Evolutionary conservation across 2,329 filamentous ascomycete species (phyloP).

Genomic region (Fusarium vanettenii): DNA sequence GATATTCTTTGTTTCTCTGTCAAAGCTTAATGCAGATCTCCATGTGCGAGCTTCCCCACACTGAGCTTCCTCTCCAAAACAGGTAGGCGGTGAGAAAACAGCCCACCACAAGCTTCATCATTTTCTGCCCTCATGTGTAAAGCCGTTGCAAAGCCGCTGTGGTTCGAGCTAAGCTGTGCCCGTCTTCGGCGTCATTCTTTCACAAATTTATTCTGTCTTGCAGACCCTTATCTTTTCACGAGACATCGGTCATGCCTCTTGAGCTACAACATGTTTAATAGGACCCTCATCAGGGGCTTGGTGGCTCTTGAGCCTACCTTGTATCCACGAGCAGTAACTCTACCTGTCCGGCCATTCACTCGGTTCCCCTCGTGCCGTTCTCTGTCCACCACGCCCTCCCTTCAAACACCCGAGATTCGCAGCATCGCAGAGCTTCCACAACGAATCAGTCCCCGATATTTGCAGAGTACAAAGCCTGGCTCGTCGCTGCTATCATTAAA

Average conservation of each 20-base stretch:
- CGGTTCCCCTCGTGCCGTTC: slow-evolving; percentile 41
- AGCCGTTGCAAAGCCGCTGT: slow-evolving; percentile 22
- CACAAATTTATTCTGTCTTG: slow-evolving; percentile 19
- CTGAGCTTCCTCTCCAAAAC: neutral
- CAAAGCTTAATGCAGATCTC: neutral
- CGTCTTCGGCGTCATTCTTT: slow-evolving; percentile 30
- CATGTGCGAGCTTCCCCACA: neutral
- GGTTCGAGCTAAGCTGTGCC: slow-evolving; percentile 11
- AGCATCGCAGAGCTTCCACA: slow-evolving; percentile 50
- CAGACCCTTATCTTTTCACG: slow-evolving; percentile 5
- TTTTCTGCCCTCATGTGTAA: slow-evolving; percentile 32
- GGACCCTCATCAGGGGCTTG: slow-evolving; percentile 24
- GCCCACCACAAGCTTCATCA: slow-evolving; percentile 24
- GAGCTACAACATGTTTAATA: slow-evolving; percentile 37
- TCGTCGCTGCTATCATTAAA: slow-evolving; percentile 67
- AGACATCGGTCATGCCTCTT: slow-evolving; percentile 18
- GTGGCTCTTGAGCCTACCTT: slow-evolving; percentile 13
- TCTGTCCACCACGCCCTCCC: slow-evolving; percentile 61
- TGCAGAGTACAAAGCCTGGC: slow-evolving; percentile 56
- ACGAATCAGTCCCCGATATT: slow-evolving; percentile 50
- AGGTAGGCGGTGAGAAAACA: slow-evolving; percentile 40
- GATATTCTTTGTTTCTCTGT: neutral
- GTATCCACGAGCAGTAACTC: neutral
- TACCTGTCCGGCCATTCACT: neutral
- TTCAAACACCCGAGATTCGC: slow-evolving; percentile 49